These are phyloP conservation scores for Raffaelea arxii DNA, from an alignment of 2,329 filamentous ascomycete genomes.

Conservation along the genomic window DNA sequence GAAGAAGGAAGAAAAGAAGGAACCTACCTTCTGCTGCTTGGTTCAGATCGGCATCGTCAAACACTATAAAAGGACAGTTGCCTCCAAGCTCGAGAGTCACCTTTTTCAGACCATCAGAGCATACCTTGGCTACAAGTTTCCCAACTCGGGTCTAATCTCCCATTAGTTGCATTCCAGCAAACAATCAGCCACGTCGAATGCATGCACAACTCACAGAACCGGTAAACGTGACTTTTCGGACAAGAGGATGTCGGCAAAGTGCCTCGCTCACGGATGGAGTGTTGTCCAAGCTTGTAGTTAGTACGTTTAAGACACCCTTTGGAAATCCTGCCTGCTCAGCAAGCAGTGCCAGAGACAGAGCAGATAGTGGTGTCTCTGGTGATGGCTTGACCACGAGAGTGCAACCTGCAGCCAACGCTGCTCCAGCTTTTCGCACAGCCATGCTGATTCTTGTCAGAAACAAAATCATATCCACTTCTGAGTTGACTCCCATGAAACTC, in stretches of 20 bases:
- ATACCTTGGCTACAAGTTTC: conserved; percentile 77
- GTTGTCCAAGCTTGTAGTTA: conserved; percentile 65
- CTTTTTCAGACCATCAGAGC: conserved; percentile 52
- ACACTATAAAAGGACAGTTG: conserved; percentile 94
- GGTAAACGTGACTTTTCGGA: conserved; percentile 92
- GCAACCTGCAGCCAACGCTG: conserved; percentile 85
- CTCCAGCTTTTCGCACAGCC: conserved; percentile 61
- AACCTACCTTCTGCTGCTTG: conserved; percentile 50
- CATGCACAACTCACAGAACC: conserved; percentile 44
- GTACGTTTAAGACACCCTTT: conserved; percentile 79
- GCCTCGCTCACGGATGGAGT: conserved; percentile 68
- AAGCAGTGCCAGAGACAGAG: conserved; percentile 78
- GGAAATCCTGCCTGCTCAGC: conserved; percentile 81
- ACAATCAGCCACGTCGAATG: no score
- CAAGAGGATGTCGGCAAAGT: conserved; percentile 63
- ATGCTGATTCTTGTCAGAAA: no score
- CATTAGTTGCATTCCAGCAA: no score
- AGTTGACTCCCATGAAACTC: no score
- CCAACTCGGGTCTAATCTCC: conserved; percentile 49
- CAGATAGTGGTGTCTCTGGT: conserved; percentile 84
- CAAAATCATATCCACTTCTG: no score
- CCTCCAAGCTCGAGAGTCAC: conserved; percentile 84
- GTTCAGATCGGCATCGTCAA: conserved; percentile 88
- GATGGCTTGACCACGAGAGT: conserved; percentile 89
- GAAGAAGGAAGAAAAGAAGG: no score